Evolutionary conservation across 768 basidiomycete genomes (phyloP), one percentile per base, ranked within the genome.

Genomic region (Pleurotus tuoliensis): DNA sequence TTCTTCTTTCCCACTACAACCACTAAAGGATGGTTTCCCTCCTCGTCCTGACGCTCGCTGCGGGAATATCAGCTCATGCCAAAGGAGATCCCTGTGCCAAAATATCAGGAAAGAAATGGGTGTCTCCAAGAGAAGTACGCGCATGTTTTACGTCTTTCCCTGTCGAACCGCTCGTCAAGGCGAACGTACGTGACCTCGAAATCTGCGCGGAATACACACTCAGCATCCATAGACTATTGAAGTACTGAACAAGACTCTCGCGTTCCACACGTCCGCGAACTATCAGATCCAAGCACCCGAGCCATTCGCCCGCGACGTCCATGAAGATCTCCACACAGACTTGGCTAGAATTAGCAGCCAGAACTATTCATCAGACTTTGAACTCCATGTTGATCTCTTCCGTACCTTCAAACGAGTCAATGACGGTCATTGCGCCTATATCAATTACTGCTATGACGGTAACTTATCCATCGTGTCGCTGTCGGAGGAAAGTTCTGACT

Each of bases 201-300:
- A 8, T 16, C 37, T 16, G 16, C 49, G 45, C 11, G 27, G 15
- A 22, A 20, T 25, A 18, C 8, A 20, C 47, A 7, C 24, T 15
- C 11, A 37, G 25, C 18, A 12, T 20, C 7, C 52, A n/a, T 57
- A 84, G 83, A 76, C 81, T 48, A 71, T 85, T 37, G 79, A 85
- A 58, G 81, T 82, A 7, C 70, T 83, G 44, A 83, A 74, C 61
- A 83, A 80, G 63, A 81, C 81, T 0, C 65, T 84, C 7, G 76
- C 79, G 12, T 84, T 87, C 63, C 84, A 85, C 62, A 81, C 83
- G 0, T 84, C 83, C 2, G 76, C 79, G 22, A 84, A 83, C 69
- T 85, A 84, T 56, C 77, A 84, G 66, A 73, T 81, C 43, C 69
- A 71, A 51, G 83, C 83, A 1, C 82, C 82, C 0, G 63, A 67